A percentile compares a stretch with the other conserved stretches of the same genome.
Evolutionary conservation across 139 green algal genomes (phyloP).

Genomic region (Haematococcus sp.): DNA sequence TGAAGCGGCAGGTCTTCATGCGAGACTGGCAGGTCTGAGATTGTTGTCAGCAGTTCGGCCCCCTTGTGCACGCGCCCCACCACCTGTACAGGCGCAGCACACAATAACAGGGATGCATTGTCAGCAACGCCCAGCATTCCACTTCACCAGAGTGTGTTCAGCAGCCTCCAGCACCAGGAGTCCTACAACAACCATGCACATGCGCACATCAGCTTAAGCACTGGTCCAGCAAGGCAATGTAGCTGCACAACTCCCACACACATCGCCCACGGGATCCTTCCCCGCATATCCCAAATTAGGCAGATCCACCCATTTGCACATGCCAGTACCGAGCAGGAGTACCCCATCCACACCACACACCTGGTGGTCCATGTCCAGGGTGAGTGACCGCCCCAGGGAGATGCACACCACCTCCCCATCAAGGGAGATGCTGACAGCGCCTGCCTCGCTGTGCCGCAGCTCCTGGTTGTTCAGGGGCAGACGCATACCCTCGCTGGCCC

Average conservation of each 20-base stretch:
- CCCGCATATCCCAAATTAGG: no score
- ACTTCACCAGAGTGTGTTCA: not conserved
- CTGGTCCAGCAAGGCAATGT: not conserved
- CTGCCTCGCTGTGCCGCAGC: slow-evolving; percentile 44
- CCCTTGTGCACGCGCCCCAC: slow-evolving; percentile 54
- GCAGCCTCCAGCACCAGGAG: not conserved
- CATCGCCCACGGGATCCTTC: no score
- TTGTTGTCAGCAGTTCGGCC: slow-evolving; percentile 33
- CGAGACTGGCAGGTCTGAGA: no score
- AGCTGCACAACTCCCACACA: no score
- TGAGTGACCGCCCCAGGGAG: slow-evolving; percentile 39
- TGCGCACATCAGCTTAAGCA: not conserved
- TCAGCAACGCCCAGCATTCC: not conserved
- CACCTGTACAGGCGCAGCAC: slow-evolving; percentile 38
- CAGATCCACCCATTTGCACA: no score
- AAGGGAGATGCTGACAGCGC: slow-evolving; percentile 50
- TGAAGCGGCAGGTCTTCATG: no score
- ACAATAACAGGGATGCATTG: not conserved
- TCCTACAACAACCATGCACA: not conserved
- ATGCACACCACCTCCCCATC: slow-evolving; percentile 56
- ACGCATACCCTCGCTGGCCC: slow-evolving; percentile 13
- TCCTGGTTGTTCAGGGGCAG: slow-evolving; percentile 19
- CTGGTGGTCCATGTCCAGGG: slow-evolving; percentile 63
- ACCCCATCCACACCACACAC: no score
- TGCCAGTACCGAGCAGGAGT: no score